These are phyloP conservation scores for Dictyostelium brefeldianum DNA, from an alignment of 78 protist species.

Conservation along the genomic window DNA sequence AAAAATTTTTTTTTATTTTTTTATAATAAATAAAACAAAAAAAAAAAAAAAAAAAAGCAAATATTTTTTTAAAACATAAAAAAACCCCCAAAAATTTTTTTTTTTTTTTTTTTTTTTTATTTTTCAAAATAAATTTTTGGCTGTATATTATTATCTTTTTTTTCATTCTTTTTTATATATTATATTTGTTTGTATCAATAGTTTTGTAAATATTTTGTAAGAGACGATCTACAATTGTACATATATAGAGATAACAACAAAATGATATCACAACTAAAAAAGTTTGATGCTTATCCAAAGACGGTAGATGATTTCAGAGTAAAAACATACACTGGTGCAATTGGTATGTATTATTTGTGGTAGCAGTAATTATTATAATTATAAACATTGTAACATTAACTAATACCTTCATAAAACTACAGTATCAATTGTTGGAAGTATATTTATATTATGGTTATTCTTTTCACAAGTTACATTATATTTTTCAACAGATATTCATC, in stretches of 20 bases:
- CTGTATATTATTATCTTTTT: background rate
- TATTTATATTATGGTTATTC: slow-evolving; percentile 84
- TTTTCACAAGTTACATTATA: slow-evolving; percentile 75
- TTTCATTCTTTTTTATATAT: background rate
- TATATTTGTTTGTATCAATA: background rate
- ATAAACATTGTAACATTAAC: too few species aligned
- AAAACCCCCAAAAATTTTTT: background rate
- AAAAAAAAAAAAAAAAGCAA: too few species aligned
- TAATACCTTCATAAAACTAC: background rate
- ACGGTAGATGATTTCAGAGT: slow-evolving; percentile 93
- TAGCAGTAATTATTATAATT: background rate
- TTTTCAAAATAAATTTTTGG: background rate
- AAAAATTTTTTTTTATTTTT: too few species aligned
- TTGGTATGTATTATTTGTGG: slow-evolving; percentile 52
- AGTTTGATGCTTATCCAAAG: slow-evolving; percentile 94
- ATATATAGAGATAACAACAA: background rate
- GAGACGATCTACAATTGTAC: background rate
- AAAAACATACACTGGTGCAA: slow-evolving; percentile 90
- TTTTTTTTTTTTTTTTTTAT: background rate
- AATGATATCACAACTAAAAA: slow-evolving; percentile 61
- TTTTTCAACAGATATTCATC: slow-evolving; percentile 60
- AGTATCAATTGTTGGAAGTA: slow-evolving; percentile 71
- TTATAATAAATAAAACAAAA: too few species aligned
- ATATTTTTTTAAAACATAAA: too few species aligned
- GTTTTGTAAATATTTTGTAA: background rate